These are phyloP conservation scores for Kalaharituber pfeilii DNA, from an alignment of 2,329 filamentous ascomycete genomes.

Conservation along the genomic window DNA sequence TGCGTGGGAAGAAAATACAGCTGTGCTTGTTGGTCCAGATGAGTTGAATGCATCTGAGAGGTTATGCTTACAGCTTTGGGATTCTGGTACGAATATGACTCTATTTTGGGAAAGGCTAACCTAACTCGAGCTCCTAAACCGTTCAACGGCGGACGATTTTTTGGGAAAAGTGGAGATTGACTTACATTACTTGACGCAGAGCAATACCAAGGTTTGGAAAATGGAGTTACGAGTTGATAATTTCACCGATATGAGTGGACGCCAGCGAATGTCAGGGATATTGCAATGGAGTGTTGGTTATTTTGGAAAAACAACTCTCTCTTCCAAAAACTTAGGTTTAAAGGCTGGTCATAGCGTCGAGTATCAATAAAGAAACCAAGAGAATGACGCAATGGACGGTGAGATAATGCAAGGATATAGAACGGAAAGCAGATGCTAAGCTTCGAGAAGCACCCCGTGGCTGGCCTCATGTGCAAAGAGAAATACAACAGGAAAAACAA, in stretches of 20 bases:
- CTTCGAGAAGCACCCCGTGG: slow-evolving; percentile 45
- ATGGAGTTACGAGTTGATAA: not conserved
- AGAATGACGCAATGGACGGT: slow-evolving; percentile 68
- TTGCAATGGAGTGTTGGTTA: slow-evolving; percentile 93
- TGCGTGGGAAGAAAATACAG: slow-evolving; percentile 74
- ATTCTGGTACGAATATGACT: slow-evolving; percentile 27
- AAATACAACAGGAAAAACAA: slow-evolving; percentile 49
- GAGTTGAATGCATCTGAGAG: slow-evolving; percentile 88
- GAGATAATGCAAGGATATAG: slow-evolving; percentile 46
- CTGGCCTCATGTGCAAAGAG: slow-evolving; percentile 47
- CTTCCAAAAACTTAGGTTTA: not conserved
- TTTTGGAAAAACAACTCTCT: slow-evolving; percentile 62
- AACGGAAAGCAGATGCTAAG: slow-evolving; percentile 39
- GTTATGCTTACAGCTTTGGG: slow-evolving; percentile 86
- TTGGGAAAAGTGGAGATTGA: slow-evolving; percentile 92
- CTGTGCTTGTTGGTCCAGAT: slow-evolving; percentile 70
- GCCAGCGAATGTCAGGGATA: slow-evolving; percentile 77
- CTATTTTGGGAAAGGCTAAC: not conserved
- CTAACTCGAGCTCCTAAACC: slow-evolving; percentile 51
- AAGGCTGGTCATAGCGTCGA: not conserved
- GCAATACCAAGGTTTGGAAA: slow-evolving; percentile 48
- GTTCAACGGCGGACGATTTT: slow-evolving; percentile 76
- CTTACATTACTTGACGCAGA: slow-evolving; percentile 89
- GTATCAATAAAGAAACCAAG: slow-evolving; percentile 44
- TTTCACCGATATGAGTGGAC: slow-evolving; percentile 80